A percentile compares a stretch with the other conserved stretches of the same genome.
Evolutionary conservation across 2,329 filamentous ascomycete species (phyloP).

Genomic region (Ambrosiella beaveri): DNA sequence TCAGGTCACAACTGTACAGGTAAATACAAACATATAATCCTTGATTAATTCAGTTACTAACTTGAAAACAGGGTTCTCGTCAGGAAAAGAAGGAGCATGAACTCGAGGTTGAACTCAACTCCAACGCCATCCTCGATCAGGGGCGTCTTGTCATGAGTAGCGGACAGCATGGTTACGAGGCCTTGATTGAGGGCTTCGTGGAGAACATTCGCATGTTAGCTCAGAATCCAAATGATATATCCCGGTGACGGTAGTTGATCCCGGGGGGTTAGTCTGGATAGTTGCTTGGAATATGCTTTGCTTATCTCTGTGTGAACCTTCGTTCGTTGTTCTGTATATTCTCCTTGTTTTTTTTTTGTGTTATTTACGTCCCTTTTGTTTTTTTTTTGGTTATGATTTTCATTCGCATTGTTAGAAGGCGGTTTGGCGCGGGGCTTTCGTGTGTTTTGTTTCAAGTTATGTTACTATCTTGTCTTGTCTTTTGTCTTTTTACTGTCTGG

Average conservation of each 20-base stretch:
- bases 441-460: background rate
- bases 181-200: conserved; percentile 54
- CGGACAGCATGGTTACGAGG: conserved; percentile 40
- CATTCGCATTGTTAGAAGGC: background rate
- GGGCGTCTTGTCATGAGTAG: conserved; percentile 36
- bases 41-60: background rate
- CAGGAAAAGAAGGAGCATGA: conserved; percentile 53
- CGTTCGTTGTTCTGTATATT: background rate
- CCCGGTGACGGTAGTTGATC: background rate
- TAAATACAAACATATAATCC: conserved; percentile 17
- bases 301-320: background rate
- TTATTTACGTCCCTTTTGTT: background rate
- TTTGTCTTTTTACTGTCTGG: background rate
- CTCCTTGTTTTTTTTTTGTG: background rate
- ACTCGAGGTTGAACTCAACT: conserved; percentile 61
- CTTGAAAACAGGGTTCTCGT: conserved; percentile 20
- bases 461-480: background rate
- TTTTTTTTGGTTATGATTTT: background rate
- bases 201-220: conserved; percentile 53
- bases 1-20: conserved; percentile 49
- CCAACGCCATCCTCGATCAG: conserved; percentile 46
- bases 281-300: background rate
- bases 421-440: background rate
- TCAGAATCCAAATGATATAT: conserved; percentile 23
- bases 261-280: background rate